Percentiles rank a stretch among this genome's conserved stretches.
Evolutionary conservation across 78 protist genomes (phyloP).

Genomic region (Salpingoeca rosetta): DNA sequence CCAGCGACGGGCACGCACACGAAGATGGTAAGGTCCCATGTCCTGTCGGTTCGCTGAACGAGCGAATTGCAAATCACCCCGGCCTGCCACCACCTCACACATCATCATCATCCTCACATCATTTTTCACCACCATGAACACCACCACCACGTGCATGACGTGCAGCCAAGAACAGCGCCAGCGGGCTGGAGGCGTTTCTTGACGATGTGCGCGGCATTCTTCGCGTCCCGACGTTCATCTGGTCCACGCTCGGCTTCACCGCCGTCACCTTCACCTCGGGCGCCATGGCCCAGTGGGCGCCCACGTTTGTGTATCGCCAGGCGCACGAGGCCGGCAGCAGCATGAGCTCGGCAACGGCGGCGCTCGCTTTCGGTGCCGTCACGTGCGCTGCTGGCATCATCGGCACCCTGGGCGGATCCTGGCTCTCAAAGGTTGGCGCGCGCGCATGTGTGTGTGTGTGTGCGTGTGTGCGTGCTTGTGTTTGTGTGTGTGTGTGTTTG

Average conservation of each 20-base stretch:
- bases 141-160: too few species aligned
- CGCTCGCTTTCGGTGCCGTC: neutral
- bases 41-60: too few species aligned
- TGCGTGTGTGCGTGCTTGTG: too few species aligned
- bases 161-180: neutral
- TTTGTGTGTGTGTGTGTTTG: too few species aligned
- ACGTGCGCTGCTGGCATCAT: neutral
- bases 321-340: too few species aligned
- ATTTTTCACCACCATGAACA: too few species aligned
- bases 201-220: neutral
- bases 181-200: neutral
- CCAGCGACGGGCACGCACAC: neutral
- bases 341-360: neutral
- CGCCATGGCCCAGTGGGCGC: neutral
- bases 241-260: neutral
- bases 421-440: neutral
- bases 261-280: neutral
- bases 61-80: too few species aligned
- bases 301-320: neutral
- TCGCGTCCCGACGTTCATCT: neutral
- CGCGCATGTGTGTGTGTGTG: too few species aligned
- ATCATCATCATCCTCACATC: too few species aligned
- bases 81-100: too few species aligned
- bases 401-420: neutral
- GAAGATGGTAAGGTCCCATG: too few species aligned